A percentile compares a stretch with the other conserved stretches of the same genome.
phyloP scores from a whole-genome alignment of 2,329 filamentous ascomycete species.

The Bimuria novae-zelandiae region DNA sequence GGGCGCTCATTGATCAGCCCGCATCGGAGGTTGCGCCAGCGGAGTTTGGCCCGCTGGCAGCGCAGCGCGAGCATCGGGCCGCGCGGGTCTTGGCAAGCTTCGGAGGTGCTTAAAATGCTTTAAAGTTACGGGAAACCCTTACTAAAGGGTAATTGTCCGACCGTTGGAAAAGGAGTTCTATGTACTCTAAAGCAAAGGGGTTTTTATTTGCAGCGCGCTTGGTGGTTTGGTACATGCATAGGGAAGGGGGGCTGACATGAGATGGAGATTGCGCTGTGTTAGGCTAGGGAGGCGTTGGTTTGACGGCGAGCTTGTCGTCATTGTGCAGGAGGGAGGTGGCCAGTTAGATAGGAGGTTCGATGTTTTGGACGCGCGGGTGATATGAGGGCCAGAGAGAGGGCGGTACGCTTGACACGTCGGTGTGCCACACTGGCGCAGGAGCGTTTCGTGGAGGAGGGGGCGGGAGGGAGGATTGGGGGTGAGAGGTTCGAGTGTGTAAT shows the following conservation, averaged over 20 bases:
- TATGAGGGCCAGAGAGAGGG: not conserved
- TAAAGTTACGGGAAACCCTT: no score
- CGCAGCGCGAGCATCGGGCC: no score
- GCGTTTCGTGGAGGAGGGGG: slow-evolving; percentile 1
- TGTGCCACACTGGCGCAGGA: not conserved
- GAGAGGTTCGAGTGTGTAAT: not conserved
- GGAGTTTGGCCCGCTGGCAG: no score
- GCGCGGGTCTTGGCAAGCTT: no score
- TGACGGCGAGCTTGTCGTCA: slow-evolving; percentile 4
- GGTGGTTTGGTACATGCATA: not conserved
- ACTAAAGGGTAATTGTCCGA: no score
- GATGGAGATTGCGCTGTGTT: not conserved
- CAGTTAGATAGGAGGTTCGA: not conserved
- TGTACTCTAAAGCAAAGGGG: no score
- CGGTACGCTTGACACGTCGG: slow-evolving; percentile 1
- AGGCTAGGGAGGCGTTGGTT: not conserved
- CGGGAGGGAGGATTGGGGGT: not conserved
- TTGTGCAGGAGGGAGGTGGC: not conserved
- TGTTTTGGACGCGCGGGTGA: not conserved
- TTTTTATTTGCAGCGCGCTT: no score
- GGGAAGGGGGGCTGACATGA: not conserved
- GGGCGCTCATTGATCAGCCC: no score
- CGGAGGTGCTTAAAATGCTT: no score
- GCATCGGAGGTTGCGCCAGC: no score
- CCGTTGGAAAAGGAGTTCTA: no score